Conservation (phyloP, 2,329 filamentous ascomycete species). For the Spiromastix sp. region DNA sequence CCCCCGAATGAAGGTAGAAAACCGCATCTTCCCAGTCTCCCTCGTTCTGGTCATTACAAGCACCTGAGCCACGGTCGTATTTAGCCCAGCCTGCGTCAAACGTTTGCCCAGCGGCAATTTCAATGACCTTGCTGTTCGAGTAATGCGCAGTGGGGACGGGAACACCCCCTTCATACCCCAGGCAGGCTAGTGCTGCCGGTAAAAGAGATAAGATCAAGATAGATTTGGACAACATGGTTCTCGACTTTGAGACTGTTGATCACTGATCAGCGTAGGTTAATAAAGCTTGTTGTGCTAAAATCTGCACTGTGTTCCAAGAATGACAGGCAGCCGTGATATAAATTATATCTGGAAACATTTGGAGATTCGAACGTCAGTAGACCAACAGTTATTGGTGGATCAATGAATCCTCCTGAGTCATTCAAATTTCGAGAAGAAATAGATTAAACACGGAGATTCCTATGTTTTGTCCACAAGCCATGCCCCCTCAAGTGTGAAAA, state of each 20-base stretch:
- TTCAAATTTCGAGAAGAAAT: too few relatives aligned
- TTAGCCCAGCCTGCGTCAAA: slow-evolving; percentile 42
- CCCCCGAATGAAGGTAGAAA: slow-evolving; percentile 33
- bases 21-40: slow-evolving; percentile 36
- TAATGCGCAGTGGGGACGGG: background rate
- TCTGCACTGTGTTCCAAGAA: background rate
- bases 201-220: background rate
- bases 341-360: background rate
- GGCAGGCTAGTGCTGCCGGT: background rate
- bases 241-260: too few relatives aligned
- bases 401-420: too few relatives aligned
- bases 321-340: background rate
- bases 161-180: slow-evolving; percentile 1
- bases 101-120: slow-evolving; percentile 31
- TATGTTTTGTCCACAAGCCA: background rate
- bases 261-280: background rate
- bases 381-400: too few relatives aligned
- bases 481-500: background rate
- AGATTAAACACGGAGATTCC: too few relatives aligned
- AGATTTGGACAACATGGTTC: slow-evolving; percentile 1
- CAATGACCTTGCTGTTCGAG: slow-evolving; percentile 22
- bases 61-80: slow-evolving; percentile 30
- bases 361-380: background rate
- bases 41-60: slow-evolving; percentile 36
- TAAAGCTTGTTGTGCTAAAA: background rate